Base-by-base conservation (phyloP, 768 basidiomycete genomes). In the Trichaptum fuscoviolaceum region DNA sequence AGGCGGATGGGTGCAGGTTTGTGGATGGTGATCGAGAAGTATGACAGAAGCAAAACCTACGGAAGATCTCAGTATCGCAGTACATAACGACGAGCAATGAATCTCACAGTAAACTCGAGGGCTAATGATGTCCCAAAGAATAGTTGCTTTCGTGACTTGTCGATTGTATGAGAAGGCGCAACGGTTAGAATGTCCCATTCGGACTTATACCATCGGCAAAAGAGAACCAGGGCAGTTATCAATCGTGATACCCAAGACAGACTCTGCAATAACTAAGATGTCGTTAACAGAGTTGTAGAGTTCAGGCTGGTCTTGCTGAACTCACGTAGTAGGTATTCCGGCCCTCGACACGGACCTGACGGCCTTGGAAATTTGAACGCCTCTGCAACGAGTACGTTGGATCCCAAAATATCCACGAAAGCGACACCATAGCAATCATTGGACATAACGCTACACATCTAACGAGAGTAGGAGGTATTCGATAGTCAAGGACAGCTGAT, bases 381-480 rank as follows among this genome's bases (percentile, higher is more conserved):
- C 82, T 82, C 64, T 85, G 78, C 10, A 83, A 79, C 25, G 83
- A 76, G 75, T 93, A 94, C 23, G 90, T 91, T 15, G 93, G 94
- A 73, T 96, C 88, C 95, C 95, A 96, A 1, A 83, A 86, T 0
- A 87, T 87, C 89, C 94, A 96, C 7, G 89, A 71, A 18, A 95
- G 72, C 23, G 93, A 93, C 18, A 85, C 12, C 0, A 87, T 58
- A 30, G 80, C 76, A 23, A 91, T 58, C 3, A 80, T 30, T 1
- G 91, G 87, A 63, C 89, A 77, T 5, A 73, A 68, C 10, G 83
- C 83, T 52, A 78, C 59, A 35, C 74, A 60, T 0, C 66, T 30
- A 15, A 74, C 65, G 6, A 35, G 57, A 64, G 4, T 68, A 7
- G 76, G 72, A 8, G 70, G 66, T 12, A 79, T 69, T 12, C 66